Percentiles rank a stretch among this genome's conserved stretches.
phyloP scores from a whole-genome alignment of 208 protist genomes.

The Trypanosoma caninum region DNA sequence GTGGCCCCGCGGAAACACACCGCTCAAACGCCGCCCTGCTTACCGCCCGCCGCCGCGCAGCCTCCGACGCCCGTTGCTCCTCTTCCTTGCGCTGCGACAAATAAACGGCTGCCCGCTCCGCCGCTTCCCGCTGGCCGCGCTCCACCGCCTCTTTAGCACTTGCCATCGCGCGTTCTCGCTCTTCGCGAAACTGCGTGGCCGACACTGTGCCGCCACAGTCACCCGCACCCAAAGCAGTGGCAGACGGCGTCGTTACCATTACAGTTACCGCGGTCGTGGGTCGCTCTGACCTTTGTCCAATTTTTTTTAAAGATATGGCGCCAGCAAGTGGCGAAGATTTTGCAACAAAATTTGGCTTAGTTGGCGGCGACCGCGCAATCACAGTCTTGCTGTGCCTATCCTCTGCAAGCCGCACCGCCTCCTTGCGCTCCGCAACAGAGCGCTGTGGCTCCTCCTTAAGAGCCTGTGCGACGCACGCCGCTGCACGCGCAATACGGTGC shows the following conservation, averaged over 20 bases:
- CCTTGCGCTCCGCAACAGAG: constrained; percentile 25
- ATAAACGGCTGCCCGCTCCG: constrained; percentile 26
- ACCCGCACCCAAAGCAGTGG: constrained; percentile 4
- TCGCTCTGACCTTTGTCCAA: background rate
- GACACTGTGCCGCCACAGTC: constrained; percentile 1
- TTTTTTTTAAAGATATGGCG: constrained; percentile 1
- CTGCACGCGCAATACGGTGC: constrained; percentile 43
- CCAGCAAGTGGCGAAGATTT: constrained; percentile 1
- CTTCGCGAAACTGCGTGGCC: constrained; percentile 9
- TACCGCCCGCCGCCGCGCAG: constrained; percentile 1
- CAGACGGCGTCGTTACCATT: background rate
- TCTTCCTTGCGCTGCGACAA: constrained; percentile 20
- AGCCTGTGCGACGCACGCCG: constrained; percentile 23
- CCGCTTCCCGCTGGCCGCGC: constrained; percentile 25
- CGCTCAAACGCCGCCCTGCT: constrained; percentile 15
- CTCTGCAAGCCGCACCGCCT: constrained; percentile 21
- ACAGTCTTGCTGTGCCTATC: constrained; percentile 7
- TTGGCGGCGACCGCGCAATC: background rate
- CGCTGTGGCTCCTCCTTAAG: constrained; percentile 3
- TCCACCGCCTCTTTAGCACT: background rate
- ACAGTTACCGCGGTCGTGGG: background rate
- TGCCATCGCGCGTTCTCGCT: background rate
- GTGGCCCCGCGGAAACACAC: background rate
- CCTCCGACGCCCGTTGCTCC: constrained; percentile 13
- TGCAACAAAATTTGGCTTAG: background rate